Percentiles rank a stretch among this genome's conserved stretches.
Evolutionary conservation across 441 rosid species (phyloP).

Genomic region (Pelargonium cotyledonis): DNA sequence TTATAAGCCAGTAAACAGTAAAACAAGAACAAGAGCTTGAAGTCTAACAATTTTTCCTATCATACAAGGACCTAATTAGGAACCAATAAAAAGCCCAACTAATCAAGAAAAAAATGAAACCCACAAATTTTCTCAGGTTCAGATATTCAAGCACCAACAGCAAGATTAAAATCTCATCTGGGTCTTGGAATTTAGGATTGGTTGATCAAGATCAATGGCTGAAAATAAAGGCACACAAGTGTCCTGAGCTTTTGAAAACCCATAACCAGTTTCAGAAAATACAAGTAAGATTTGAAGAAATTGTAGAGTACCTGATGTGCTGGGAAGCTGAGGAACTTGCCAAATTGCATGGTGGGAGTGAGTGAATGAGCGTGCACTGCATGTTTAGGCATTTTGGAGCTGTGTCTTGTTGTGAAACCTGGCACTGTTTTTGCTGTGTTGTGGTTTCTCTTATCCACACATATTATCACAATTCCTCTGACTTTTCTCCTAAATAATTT

Average conservation of each 20-base stretch:
- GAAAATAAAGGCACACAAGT: neutral
- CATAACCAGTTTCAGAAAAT: neutral
- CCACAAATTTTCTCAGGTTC: neutral
- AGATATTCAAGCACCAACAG: neutral
- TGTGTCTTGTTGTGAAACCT: slow-evolving; percentile 21
- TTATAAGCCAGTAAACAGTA: neutral
- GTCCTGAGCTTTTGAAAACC: neutral
- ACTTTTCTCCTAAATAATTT: neutral
- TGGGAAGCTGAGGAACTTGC: neutral
- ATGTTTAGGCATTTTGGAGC: slow-evolving; percentile 18
- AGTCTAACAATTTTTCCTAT: neutral
- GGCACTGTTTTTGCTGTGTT: slow-evolving; percentile 18
- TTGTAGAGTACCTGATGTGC: neutral
- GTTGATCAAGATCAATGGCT: slow-evolving; percentile 3
- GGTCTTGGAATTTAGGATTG: neutral
- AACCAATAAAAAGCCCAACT: no score
- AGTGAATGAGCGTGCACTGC: slow-evolving; percentile 19
- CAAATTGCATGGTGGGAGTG: slow-evolving; percentile 5
- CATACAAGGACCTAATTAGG: no score
- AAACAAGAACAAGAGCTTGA: neutral
- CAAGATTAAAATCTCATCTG: slow-evolving; percentile 1
- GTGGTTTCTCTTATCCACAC: slow-evolving; percentile 48
- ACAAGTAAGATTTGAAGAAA: neutral
- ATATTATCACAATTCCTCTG: slow-evolving; percentile 23
- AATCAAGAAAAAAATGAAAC: no score